Base-by-base conservation (phyloP, 176 grass and related monocot species). In the Chloris gayana region DNA sequence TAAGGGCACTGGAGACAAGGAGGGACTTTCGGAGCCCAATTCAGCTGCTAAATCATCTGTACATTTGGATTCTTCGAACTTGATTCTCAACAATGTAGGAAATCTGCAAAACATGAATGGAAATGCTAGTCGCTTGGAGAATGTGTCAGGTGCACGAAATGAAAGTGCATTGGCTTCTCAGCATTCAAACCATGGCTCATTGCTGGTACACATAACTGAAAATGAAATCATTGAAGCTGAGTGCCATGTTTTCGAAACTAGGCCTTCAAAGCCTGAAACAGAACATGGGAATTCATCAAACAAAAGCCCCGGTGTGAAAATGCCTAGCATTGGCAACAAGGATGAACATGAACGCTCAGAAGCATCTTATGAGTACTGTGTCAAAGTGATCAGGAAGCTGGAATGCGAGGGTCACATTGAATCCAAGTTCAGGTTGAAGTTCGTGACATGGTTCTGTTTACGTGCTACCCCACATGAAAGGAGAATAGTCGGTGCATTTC, bases 391-490 rank as follows among this genome's bases (percentile, higher is more conserved):
- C n/a, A 84, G 83, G 68, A 50, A 69, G 79, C 74, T 92, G 51
- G 90, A 92, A 33, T 84, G 87, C 0, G 79, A 92, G 58, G 87
- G 83, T 53, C 47, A 82, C 51, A 80, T 89, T 0, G 70, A 84
- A 32, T 35, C 75, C 49, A 60, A 64, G 53, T 92, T 92, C 38
- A 80, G 86, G 67, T n/a, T 84, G 35, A 92, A 92, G 75, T 92
- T 92, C 60, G 38, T 92, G 54, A 89, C 90, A 50, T 92, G 90
- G 86, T 83, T 92, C n/a, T 86, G 83, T 59, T 33, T 92, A 51
- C 75, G 83, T 50, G 83, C 90, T 26, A 92, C 69, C 29, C 69
- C 19, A 4, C 78, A 77, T 25, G 83, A 84, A 76, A 86, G 80
- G 61, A 80, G 46, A 47, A 54, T 83, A 58, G 75, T 92, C n/a